Base-by-base conservation (phyloP, 163 green algal genomes). In the Scenedesmus sp. region DNA sequence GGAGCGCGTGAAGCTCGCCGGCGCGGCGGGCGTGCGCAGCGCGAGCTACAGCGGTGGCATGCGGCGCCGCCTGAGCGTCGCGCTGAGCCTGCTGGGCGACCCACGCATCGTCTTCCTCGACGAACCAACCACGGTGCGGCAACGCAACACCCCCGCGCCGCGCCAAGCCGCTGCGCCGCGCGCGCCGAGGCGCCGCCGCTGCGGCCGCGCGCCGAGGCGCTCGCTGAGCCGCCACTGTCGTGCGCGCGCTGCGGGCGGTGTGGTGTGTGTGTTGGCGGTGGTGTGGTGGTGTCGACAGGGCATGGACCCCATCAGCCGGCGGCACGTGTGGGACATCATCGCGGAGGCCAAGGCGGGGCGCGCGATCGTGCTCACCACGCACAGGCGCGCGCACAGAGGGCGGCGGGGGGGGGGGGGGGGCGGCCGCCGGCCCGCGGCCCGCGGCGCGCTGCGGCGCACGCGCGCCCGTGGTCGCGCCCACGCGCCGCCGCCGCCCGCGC, bases 101-200 rank as follows among this genome's bases (percentile, higher is more conserved):
- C 92, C 91, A 18, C 70, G 84, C 26, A 83, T 97, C 20, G 88
- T 97, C 29, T 95, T 93, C 71, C 78, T 97, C 54, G 93, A 97
- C 78, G 93, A 97, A 81, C 93, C 93, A 2, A 97, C 92, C 34
- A 97, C 93, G 20, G 88, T n/a, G n/a, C n/a, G n/a, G n/a, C n/a
- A n/a, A n/a, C n/a, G n/a, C n/a, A n/a, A n/a, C n/a, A n/a, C n/a
- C n/a, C n/a, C n/a, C n/a, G n/a, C n/a, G n/a, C n/a, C n/a, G n/a
- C n/a, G n/a, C n/a, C n/a, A n/a, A n/a, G n/a, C n/a, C n/a, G n/a
- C n/a, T n/a, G n/a, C n/a, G n/a, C n/a, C n/a, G n/a, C n/a, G n/a
- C n/a, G n/a, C n/a, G n/a, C n/a, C n/a, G n/a, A n/a, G n/a, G n/a
- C n/a, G n/a, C n/a, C n/a, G n/a, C n/a, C n/a, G n/a, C n/a, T n/a